Base-by-base conservation (phyloP, 2,329 filamentous ascomycete genomes). In the Fusarium mangiferae region DNA sequence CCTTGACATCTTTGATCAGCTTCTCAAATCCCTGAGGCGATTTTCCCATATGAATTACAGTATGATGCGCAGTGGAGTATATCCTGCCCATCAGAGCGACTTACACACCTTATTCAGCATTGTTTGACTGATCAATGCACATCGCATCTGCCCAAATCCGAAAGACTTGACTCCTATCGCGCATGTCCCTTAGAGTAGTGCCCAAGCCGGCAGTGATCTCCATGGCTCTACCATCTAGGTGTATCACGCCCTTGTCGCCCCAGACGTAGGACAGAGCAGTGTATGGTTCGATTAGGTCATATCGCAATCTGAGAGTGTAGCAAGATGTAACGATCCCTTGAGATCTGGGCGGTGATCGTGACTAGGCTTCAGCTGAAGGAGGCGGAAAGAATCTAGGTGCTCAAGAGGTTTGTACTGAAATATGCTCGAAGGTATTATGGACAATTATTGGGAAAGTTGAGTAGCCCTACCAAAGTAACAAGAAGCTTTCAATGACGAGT, bases 401-500 rank as follows among this genome's bases (percentile, higher is more conserved):
- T 14, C 30, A 6, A 35, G 48, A 7, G 22, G 30, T 20, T 7
- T 20, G 17, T 35, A 35, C 8, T 5, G n/a, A 20, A 35, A 51
- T 4, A 11, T 7, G 3, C 15, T 11, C 0, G 8, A 18, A 13
- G 15, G 3, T 15, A 49, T 17, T 6, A 8, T 15, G 10, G 5
- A 22, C 20, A 3, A 20, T 35, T 51, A 9, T 7, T 2, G 10
- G 28, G 2, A 5, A 6, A 13, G 3, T 33, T 4, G 5, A 49
- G 4, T 4, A 6, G 7, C 14, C 5, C 4, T n/a, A 10, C 4
- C 10, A 24, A 7, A 10, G 28, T n/a, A n/a, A n/a, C n/a, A n/a
- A n/a, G n/a, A n/a, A n/a, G n/a, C n/a, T n/a, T n/a, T n/a, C n/a
- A n/a, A n/a, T n/a, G n/a, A n/a, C n/a, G n/a, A n/a, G n/a, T n/a